phyloP scores from a whole-genome alignment of 192 early-diverging fungal species.

The Podila epigama region DNA sequence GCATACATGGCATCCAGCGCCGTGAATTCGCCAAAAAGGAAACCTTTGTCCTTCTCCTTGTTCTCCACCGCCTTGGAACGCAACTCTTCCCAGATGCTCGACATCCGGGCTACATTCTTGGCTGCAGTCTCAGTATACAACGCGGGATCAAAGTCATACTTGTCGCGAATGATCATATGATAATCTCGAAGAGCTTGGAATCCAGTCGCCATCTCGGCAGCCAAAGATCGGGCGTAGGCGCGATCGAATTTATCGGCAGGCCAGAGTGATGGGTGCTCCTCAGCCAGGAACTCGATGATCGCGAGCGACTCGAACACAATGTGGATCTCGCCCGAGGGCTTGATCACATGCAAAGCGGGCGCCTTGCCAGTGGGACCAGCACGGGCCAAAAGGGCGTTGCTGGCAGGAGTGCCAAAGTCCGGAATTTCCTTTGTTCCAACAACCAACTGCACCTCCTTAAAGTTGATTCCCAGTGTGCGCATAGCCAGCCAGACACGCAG shows the following conservation, averaged over 20 bases:
- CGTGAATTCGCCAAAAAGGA: constrained; percentile 49
- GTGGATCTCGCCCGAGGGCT: constrained; percentile 20
- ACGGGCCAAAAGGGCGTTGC: constrained; percentile 8
- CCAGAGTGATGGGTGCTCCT: constrained; percentile 48
- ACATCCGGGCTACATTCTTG: constrained; percentile 19
- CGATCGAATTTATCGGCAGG: constrained; percentile 32
- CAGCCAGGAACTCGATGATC: constrained; percentile 44
- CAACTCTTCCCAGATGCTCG: constrained; percentile 40
- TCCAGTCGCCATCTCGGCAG: constrained; percentile 45
- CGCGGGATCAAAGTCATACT: constrained; percentile 14
- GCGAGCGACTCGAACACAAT: constrained; percentile 49
- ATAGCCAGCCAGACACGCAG: constrained; percentile 45
- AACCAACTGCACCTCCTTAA: constrained; percentile 18
- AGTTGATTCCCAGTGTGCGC: constrained; percentile 14
- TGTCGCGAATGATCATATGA: constrained; percentile 35
- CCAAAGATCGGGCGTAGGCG: constrained; percentile 43
- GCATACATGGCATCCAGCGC: constrained; percentile 52
- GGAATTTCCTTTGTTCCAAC: constrained; percentile 23
- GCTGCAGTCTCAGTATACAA: constrained; percentile 8
- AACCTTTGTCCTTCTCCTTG: constrained; percentile 35
- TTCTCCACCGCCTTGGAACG: constrained; percentile 26
- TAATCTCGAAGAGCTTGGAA: constrained; percentile 34
- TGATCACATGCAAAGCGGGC: constrained; percentile 31
- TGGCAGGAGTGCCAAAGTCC: constrained; percentile 19
- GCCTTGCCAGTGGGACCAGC: constrained; percentile 47